A percentile compares a stretch with the other conserved stretches of the same genome.
phyloP scores from a whole-genome alignment of 2,329 filamentous ascomycete species.

The Neurospora sp. region DNA sequence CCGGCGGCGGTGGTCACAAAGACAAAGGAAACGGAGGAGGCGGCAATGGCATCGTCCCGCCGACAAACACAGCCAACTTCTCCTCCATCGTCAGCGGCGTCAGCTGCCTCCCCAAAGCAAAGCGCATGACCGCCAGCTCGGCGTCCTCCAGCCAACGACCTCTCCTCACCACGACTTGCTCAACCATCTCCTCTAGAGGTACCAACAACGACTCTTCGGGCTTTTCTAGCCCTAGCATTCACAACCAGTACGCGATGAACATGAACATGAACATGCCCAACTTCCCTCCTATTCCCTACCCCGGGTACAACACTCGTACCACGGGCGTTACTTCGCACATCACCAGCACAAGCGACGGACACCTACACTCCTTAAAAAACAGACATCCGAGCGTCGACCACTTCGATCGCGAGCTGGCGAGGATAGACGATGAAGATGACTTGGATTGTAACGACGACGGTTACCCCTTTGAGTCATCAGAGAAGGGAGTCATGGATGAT shows the following conservation, averaged over 20 bases:
- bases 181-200: neutral
- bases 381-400: slow-evolving; percentile 1
- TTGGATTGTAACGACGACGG: neutral
- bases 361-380: neutral
- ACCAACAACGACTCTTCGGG: neutral
- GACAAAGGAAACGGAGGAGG: neutral
- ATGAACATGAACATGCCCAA: neutral
- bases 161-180: neutral
- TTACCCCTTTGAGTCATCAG: neutral
- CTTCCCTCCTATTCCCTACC: neutral
- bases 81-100: neutral
- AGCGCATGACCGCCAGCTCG: neutral
- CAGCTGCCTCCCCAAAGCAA: neutral
- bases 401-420: slow-evolving; percentile 16
- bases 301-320: neutral
- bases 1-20: neutral
- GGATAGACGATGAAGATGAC: slow-evolving; percentile 11
- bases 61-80: neutral
- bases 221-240: neutral
- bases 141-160: neutral
- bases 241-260: neutral
- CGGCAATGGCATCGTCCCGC: neutral
- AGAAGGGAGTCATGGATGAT: neutral
- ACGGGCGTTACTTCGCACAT: slow-evolving; percentile 3
- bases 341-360: slow-evolving; percentile 3